Evolutionary conservation across 495 filamentous ascomycete species (phyloP).

Genomic region (Staphylotrichum tortipilum): DNA sequence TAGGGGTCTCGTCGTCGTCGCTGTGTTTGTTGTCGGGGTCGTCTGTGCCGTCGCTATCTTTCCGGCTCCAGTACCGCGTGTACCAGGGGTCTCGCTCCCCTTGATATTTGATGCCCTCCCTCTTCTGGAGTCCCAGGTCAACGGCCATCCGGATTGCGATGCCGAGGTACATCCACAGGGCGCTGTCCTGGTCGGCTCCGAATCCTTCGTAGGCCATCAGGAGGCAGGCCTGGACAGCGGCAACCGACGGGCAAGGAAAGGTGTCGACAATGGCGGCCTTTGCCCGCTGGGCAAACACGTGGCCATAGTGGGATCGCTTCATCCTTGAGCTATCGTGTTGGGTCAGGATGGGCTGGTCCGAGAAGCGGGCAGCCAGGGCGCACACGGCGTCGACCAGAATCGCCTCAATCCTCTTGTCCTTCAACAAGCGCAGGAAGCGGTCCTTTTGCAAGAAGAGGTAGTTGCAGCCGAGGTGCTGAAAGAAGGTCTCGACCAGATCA

Average conservation of each 20-base stretch:
- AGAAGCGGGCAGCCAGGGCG: conserved; percentile 72
- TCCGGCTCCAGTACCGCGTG: conserved; percentile 30
- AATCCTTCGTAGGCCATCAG: conserved; percentile 81
- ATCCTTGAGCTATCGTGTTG: conserved; percentile 46
- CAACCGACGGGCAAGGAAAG: conserved; percentile 68
- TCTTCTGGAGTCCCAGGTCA: conserved; percentile 72
- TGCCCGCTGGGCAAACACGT: conserved; percentile 68
- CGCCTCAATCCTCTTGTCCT: conserved; percentile 69
- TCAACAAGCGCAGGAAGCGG: conserved; percentile 58
- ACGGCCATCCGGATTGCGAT: conserved; percentile 80
- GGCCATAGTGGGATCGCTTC: conserved; percentile 54
- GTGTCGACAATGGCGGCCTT: conserved; percentile 66
- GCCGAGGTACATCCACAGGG: conserved; percentile 83
- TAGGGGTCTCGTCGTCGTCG: conserved; percentile 34
- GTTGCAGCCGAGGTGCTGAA: conserved; percentile 67
- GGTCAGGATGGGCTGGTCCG: conserved; percentile 54
- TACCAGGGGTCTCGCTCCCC: conserved; percentile 47
- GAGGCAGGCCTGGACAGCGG: conserved; percentile 70
- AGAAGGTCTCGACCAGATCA: conserved; percentile 68
- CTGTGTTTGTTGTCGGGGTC: conserved; percentile 24
- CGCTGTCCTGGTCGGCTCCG: conserved; percentile 75
- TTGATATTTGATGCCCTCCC: conserved; percentile 63
- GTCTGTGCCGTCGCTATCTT: conserved; percentile 22
- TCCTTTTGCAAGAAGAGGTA: conserved; percentile 71
- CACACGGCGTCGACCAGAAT: conserved; percentile 85